A percentile compares a stretch with the other conserved stretches of the same genome.
Evolutionary conservation across 2,329 filamentous ascomycete genomes (phyloP).

Genomic region (Pleomassaria siparia): DNA sequence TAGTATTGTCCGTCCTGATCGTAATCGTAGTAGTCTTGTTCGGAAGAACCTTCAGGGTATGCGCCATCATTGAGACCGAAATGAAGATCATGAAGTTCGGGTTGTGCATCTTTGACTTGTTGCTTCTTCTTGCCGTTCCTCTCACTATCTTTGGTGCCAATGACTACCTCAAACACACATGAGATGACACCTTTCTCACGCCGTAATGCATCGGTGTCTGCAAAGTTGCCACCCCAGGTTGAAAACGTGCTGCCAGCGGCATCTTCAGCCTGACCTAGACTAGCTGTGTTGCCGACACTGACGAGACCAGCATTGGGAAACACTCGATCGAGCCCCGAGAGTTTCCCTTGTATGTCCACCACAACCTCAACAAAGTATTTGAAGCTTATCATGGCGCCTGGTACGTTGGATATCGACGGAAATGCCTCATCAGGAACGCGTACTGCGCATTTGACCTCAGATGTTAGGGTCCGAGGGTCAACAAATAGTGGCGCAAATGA

Average conservation of each 20-base stretch:
- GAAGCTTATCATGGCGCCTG: conserved; percentile 92
- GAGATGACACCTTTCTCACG: conserved; percentile 91
- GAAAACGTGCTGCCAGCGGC: conserved; percentile 51
- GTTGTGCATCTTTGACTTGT: conserved; percentile 17
- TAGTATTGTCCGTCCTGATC: conserved; percentile 36
- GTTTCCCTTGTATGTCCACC: conserved; percentile 84
- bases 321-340: conserved; percentile 72
- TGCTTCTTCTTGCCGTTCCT: conserved; percentile 50
- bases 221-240: conserved; percentile 67
- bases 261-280: conserved; percentile 32
- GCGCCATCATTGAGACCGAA: conserved; percentile 15
- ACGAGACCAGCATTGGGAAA: conserved; percentile 58
- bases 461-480: conserved; percentile 74
- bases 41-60: conserved; percentile 13
- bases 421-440: conserved; percentile 88
- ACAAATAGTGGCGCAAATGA: conserved; percentile 86
- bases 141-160: conserved; percentile 81
- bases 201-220: conserved; percentile 83
- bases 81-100: conserved; percentile 26
- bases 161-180: conserved; percentile 80
- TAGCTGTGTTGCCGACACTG: conserved; percentile 45
- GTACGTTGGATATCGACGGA: conserved; percentile 85
- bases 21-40: conserved; percentile 33
- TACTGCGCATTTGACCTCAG: conserved; percentile 79
- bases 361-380: conserved; percentile 92